Base-by-base conservation (phyloP, 2,329 filamentous ascomycete species). In the Claviceps paspali region DNA sequence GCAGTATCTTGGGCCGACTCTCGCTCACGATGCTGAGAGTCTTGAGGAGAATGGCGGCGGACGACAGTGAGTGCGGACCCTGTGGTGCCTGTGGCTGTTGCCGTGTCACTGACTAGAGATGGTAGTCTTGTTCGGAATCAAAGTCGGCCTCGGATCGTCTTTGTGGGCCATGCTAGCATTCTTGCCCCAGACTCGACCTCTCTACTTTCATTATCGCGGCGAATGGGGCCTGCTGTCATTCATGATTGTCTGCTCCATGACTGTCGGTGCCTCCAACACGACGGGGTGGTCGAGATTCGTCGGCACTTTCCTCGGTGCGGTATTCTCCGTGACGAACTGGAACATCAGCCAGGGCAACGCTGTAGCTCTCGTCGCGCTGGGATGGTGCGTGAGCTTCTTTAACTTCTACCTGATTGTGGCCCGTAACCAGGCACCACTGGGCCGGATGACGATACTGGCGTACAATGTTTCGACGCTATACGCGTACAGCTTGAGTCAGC, bases 241-340 rank as follows among this genome's bases (percentile, higher is more conserved):
- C 61, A 94, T 94, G 86, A 74, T 93, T 52, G 87, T 95, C 17
- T 93, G 85, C 55, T 85, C 82, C 21, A 94, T 93, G 84, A 94
- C 86, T 0, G 84, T 94, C 21, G 87, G 87, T 15, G 83, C 86
- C 6, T 83, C 84, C 22, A 95, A 94, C 55, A 92, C 86, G 1
- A 93, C 86, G 0, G 85, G 83, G 2, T 75, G 76, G 56, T 76
- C 84, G 36, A 77, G 87, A 47, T 87, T 93, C 51, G 63, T 82
- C 6, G 86, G 86, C 42, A 94, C 86, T 2, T 68, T 82, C 36
- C 64, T 88, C 27, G 87, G 87, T 18, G 84, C 84, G 11, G 52
- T 69, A 3, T 76, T 79, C 42, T 82, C 85, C 0, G 67, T 86
- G 14, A 45, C 79, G 19, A 76, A 81, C 36, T 95, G 87, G 87